These are phyloP conservation scores for Arthroderma sp. DNA, from an alignment of 2,329 filamentous ascomycete genomes.

Conservation along the genomic window DNA sequence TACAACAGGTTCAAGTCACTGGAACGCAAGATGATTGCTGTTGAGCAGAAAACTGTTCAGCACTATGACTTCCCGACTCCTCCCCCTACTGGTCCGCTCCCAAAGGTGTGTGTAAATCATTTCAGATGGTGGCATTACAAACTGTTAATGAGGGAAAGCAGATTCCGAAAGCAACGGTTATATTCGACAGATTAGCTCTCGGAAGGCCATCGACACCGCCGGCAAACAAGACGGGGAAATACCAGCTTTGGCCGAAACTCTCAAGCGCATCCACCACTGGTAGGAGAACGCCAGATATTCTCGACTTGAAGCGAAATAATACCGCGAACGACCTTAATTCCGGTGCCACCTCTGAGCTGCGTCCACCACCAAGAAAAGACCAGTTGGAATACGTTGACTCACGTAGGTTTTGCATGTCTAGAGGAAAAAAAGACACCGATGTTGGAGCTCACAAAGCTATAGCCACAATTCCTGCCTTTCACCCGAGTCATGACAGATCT, in stretches of 20 bases:
- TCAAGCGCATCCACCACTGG: background rate
- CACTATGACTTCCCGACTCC: no score
- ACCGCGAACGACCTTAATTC: background rate
- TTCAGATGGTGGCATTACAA: no score
- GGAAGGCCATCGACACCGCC: no score
- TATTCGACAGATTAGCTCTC: no score
- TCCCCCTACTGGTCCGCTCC: no score
- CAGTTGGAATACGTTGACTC: no score
- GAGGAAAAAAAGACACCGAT: background rate
- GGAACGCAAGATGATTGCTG: slow-evolving; percentile 6
- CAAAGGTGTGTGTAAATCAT: no score
- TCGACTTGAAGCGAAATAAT: background rate
- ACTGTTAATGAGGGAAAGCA: no score
- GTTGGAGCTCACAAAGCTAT: background rate
- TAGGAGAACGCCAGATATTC: background rate
- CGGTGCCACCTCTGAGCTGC: background rate
- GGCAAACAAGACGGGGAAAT: no score
- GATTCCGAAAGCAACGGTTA: no score
- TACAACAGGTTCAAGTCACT: background rate
- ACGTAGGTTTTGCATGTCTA: background rate
- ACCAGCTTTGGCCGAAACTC: no score
- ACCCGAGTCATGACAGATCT: slow-evolving; percentile 16
- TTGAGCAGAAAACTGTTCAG: slow-evolving; percentile 1
- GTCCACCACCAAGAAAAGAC: background rate
- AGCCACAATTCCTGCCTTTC: slow-evolving; percentile 19